Evolutionary conservation across 1,284 basidiomycete species (phyloP), one percentile per base, ranked within the genome.

Genomic region (Grifola frondosa): DNA sequence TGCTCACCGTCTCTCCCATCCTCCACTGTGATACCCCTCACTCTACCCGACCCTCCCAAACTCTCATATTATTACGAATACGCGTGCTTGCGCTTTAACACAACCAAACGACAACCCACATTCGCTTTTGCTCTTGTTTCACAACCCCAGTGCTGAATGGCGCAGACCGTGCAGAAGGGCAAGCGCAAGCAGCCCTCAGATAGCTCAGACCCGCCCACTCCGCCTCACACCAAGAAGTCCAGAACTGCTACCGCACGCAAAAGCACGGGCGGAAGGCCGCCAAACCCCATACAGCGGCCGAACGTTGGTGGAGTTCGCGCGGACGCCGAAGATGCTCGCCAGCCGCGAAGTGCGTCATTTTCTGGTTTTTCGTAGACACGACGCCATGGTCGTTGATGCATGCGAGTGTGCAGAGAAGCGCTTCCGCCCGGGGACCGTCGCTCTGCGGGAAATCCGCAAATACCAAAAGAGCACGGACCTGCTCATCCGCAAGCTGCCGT

Each of bases 401-500:
- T 30, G 19, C 24, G 8, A n/a, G 26, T 21, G 29, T 35, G 23
- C 64, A 68, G 63, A 81, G 64, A 80, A 78, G 49, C 77, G 74
- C 36, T 97, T 79, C 68, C 75, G 88, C 50, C 92, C 93, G 0
- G 93, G 93, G 3, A 94, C 91, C 1, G 81, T 89, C 47, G 94
- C 94, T 21, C 70, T 97, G 44, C 78, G 87, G 26, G 94, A 97
- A 70, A 97, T 97, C 42, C 77, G 94, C 52, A 89, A 88, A 61
- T 97, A 95, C 65, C 94, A 97, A 67, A 94, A 91, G 65, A 85
- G 80, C 53, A 97, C 94, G 4, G 92, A 97, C 60, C 70, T 97
- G 44, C 69, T 97, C 45, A 71, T 97, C 49, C 79, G 81, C 53
- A 94, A 90, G 63, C 75, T 97, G 33, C 94, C 94, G 0, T 97